A percentile compares a stretch with the other conserved stretches of the same genome.
Conservation (phyloP, 2,329 filamentous ascomycete species). For the Phialocephala sp. region DNA sequence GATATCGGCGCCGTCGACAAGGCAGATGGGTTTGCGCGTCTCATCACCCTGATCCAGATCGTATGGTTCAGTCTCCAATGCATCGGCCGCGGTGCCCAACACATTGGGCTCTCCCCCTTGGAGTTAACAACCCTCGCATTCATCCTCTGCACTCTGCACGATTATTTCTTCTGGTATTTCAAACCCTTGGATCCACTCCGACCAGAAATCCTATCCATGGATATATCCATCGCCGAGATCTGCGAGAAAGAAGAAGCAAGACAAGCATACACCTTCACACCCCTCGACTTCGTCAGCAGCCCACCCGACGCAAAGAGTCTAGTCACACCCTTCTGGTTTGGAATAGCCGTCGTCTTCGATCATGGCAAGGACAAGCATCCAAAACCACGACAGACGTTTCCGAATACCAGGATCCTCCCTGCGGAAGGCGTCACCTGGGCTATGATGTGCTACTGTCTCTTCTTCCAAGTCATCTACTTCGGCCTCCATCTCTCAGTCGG, state of each 20-base stretch:
- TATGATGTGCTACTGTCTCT: slow-evolving; percentile 5
- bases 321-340: slow-evolving; percentile 11
- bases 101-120: background rate
- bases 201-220: background rate
- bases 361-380: background rate
- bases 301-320: background rate
- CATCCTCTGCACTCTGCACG: slow-evolving; percentile 1
- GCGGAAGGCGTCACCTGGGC: background rate
- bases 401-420: background rate
- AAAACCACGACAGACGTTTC: background rate
- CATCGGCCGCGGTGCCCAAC: background rate
- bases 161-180: slow-evolving; percentile 6
- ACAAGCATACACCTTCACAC: background rate
- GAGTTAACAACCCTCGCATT: background rate
- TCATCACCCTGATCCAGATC: slow-evolving; percentile 1
- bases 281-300: slow-evolving; percentile 11
- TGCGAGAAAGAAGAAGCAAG: background rate
- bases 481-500: slow-evolving; percentile 4
- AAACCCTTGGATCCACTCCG: background rate
- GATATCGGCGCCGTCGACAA: background rate
- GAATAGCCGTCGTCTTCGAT: slow-evolving; percentile 7
- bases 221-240: background rate
- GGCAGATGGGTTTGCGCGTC: slow-evolving; percentile 1
- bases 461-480: slow-evolving; percentile 9
- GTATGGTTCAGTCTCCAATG: background rate